Conservation (phyloP, 1,284 basidiomycete genomes). For the Sanghuangporus sanghuang region DNA sequence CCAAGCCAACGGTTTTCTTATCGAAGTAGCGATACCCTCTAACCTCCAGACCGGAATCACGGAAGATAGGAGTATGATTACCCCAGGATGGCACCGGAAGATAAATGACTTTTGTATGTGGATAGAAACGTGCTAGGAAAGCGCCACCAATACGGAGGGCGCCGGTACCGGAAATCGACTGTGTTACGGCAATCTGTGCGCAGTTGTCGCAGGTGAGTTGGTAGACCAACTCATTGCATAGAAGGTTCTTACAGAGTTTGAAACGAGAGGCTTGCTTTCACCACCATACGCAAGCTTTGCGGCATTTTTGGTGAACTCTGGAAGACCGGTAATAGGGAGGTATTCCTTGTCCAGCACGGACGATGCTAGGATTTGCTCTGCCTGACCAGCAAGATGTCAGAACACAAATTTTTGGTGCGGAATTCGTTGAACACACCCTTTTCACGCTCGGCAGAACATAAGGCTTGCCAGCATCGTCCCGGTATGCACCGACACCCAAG, state of each 20-base stretch:
- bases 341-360: conserved; percentile 94
- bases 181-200: conserved; percentile 82
- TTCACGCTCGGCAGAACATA: conserved; percentile 90
- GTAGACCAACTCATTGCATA: conserved; percentile 11
- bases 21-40: conserved; percentile 94
- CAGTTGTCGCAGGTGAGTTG: conserved; percentile 12
- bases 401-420: neutral
- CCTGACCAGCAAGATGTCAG: conserved; percentile 38
- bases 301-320: conserved; percentile 86
- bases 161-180: conserved; percentile 97
- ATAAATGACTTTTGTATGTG: conserved; percentile 86
- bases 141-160: conserved; percentile 95
- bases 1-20: conserved; percentile 89
- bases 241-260: conserved; percentile 61
- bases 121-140: conserved; percentile 90
- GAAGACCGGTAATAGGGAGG: conserved; percentile 91
- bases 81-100: conserved; percentile 96
- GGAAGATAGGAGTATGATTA: conserved; percentile 87
- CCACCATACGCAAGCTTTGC: conserved; percentile 90
- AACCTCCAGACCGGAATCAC: conserved; percentile 92
- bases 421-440: conserved; percentile 46
- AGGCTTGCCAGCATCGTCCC: conserved; percentile 93
- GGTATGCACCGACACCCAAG: conserved; percentile 92
- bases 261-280: conserved; percentile 70
- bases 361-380: conserved; percentile 71